These are phyloP conservation scores for Rickenella mellea DNA, from an alignment of 768 basidiomycete genomes.

Conservation along the genomic window DNA sequence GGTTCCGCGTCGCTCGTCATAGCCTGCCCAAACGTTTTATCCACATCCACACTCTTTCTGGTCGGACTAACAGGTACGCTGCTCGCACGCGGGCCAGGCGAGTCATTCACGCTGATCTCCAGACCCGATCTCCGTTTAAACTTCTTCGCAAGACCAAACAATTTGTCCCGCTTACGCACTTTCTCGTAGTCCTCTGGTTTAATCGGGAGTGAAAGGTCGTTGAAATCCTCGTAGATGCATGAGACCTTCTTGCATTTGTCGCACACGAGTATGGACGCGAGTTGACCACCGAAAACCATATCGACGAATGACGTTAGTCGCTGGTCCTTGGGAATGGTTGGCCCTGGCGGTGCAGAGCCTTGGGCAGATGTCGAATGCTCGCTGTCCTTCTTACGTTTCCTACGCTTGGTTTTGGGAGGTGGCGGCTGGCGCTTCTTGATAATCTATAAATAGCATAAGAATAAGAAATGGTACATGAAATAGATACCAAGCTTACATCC, in stretches of 20 bases:
- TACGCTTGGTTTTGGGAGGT: conserved; percentile 30
- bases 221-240: conserved; percentile 88
- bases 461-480: neutral
- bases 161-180: conserved; percentile 65
- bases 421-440: conserved; percentile 62
- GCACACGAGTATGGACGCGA: conserved; percentile 89
- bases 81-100: conserved; percentile 30
- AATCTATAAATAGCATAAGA: conserved; percentile 34
- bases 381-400: neutral
- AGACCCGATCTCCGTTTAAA: conserved; percentile 25
- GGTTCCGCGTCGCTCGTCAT: conserved; percentile 27
- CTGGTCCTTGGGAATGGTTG: conserved; percentile 30
- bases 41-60: conserved; percentile 15
- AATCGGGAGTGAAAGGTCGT: conserved; percentile 86
- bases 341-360: neutral
- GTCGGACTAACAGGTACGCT: conserved; percentile 43
- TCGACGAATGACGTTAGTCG: conserved; percentile 68
- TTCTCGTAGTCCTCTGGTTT: conserved; percentile 71
- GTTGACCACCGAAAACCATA: conserved; percentile 82
- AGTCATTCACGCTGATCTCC: neutral
- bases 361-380: neutral
- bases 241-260: conserved; percentile 91
- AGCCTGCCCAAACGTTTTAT: conserved; percentile 16
- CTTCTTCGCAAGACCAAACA: conserved; percentile 66
- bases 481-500: conserved; percentile 48